Evolutionary conservation across 108 stramenopile species (phyloP).

Genomic region (Nitzschia palea): DNA sequence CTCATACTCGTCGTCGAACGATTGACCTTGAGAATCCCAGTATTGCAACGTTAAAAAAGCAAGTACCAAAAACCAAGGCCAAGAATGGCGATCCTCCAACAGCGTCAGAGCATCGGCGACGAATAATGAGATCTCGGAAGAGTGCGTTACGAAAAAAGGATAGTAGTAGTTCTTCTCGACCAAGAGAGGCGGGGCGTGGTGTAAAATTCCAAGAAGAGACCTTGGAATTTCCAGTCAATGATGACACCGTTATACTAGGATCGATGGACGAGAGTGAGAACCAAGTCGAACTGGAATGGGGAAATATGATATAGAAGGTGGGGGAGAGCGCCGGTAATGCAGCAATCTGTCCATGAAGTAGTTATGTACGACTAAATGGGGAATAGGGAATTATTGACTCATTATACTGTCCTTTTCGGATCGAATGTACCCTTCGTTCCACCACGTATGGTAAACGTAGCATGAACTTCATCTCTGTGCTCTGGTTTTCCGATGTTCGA

Average conservation of each 20-base stretch:
- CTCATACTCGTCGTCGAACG: too few species aligned
- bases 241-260: constrained; percentile 9
- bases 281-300: constrained; percentile 8
- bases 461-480: too few species aligned
- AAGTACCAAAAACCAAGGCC: too few species aligned
- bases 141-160: neutral
- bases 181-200: neutral
- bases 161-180: constrained; percentile 1
- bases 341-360: too few species aligned
- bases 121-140: neutral
- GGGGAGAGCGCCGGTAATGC: neutral
- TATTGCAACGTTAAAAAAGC: too few species aligned
- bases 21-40: too few species aligned
- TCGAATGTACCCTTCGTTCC: too few species aligned
- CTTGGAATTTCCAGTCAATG: neutral
- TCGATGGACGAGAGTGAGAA: neutral
- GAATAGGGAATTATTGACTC: too few species aligned
- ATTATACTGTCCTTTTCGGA: too few species aligned
- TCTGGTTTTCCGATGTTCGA: too few species aligned
- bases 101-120: neutral
- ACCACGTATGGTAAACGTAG: too few species aligned
- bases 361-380: too few species aligned
- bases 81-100: constrained; percentile 5
- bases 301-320: constrained; percentile 4
- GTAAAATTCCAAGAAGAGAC: neutral